phyloP scores from a whole-genome alignment of 2,329 filamentous ascomycete species.

The Colletotrichum ledebouriae region DNA sequence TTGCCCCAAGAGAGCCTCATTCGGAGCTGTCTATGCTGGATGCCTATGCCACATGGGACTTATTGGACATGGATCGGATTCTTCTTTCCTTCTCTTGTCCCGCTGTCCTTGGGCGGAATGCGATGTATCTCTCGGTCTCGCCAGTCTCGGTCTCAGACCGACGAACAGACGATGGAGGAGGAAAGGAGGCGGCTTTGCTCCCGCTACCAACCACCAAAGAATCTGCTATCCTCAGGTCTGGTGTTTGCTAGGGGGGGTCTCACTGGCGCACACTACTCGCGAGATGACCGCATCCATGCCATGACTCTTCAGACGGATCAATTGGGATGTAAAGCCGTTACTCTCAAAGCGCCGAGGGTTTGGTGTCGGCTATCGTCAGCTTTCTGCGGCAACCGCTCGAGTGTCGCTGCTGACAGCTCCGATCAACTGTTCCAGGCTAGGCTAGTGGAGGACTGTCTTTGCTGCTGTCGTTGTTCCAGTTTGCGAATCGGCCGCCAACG shows the following conservation, averaged over 20 bases:
- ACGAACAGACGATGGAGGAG: constrained; percentile 31
- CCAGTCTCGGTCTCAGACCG: constrained; percentile 20
- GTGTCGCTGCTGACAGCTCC: constrained; percentile 22
- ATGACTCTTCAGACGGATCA: constrained; percentile 23
- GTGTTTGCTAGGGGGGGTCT: not conserved
- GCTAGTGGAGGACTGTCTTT: not conserved
- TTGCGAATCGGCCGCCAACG: constrained; percentile 10
- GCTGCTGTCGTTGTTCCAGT: not conserved
- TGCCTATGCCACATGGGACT: constrained; percentile 23
- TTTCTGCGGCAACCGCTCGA: constrained; percentile 16
- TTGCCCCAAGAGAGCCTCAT: constrained; percentile 27
- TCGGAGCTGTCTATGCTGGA: constrained; percentile 17
- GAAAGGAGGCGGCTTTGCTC: constrained; percentile 22
- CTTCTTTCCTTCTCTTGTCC: constrained; percentile 1
- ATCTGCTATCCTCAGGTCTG: not conserved
- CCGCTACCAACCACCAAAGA: constrained; percentile 8
- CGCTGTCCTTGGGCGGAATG: constrained; percentile 3
- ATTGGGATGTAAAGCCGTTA: constrained; percentile 29
- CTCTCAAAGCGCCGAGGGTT: constrained; percentile 16
- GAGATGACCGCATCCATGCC: constrained; percentile 3
- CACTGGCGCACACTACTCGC: constrained; percentile 13
- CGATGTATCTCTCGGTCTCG: constrained; percentile 8
- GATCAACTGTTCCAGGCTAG: constrained; percentile 9
- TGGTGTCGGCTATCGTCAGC: constrained; percentile 17
- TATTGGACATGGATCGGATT: constrained; percentile 34